Conservation (phyloP, 2,329 filamentous ascomycete genomes). For the Macrophomina tecta region DNA sequence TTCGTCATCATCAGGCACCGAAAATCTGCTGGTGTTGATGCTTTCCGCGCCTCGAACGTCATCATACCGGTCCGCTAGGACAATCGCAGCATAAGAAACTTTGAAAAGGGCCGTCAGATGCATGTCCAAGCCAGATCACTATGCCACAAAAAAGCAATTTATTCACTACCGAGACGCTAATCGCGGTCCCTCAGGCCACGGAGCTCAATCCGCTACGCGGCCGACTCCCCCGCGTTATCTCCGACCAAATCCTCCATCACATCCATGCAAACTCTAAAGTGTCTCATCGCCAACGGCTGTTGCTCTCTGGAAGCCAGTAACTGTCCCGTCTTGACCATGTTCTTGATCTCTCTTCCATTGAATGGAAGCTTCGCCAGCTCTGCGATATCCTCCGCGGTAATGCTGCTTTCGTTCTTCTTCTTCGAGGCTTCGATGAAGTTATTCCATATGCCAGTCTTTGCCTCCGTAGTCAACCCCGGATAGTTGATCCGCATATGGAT, state of each 20-base stretch:
- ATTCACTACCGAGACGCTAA: too few relatives aligned
- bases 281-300: slow-evolving; percentile 2
- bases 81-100: too few relatives aligned
- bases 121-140: too few relatives aligned
- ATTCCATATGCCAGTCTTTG: slow-evolving; percentile 10
- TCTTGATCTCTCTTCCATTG: slow-evolving; percentile 20
- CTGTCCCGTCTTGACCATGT: slow-evolving; percentile 14
- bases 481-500: slow-evolving; percentile 34
- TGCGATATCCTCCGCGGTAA: neutral
- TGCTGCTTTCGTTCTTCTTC: slow-evolving; percentile 4
- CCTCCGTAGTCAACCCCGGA: neutral
- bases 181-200: too few relatives aligned
- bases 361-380: neutral
- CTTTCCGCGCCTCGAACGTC: too few relatives aligned
- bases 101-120: too few relatives aligned
- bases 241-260: neutral
- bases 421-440: slow-evolving; percentile 3
- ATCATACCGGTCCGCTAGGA: too few relatives aligned
- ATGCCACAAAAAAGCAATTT: too few relatives aligned
- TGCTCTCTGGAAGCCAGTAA: slow-evolving; percentile 6
- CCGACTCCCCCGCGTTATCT: neutral
- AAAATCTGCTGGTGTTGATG: too few relatives aligned
- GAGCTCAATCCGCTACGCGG: too few relatives aligned
- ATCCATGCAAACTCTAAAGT: slow-evolving; percentile 3
- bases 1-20: too few relatives aligned